Base-by-base conservation (phyloP, 768 basidiomycete genomes). In the Pulveroboletus sp. region DNA sequence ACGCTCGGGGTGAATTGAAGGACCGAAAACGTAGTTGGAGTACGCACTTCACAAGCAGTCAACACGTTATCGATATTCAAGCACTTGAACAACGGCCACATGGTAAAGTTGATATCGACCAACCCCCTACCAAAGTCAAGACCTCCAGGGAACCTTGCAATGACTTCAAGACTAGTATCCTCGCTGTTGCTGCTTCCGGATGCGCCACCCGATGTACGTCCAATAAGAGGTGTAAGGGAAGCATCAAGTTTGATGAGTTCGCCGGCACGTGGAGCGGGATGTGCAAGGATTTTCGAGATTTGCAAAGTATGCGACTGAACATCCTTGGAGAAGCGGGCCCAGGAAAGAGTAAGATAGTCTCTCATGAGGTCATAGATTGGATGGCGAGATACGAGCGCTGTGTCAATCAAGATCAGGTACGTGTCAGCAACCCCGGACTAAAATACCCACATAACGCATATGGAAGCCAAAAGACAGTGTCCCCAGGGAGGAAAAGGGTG, bases 71-170 rank as follows among this genome's bases (percentile, higher is more conserved):
- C 94, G 48, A 95, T 82, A 59, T 92, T 93, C 52, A 97, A 69
- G 51, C 86, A 87, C 65, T 93, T 88, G 77, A 97, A 96, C 43
- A 98, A 64, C 2, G 94, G 94, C 92, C 93, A 98, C 81, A 96
- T 89, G 35, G 92, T 93, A 63, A 94, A 93, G 69, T 95, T 94
- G 63, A 93, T 89, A 57, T 94, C 91, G 31, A 94, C 89, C 42
- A 95, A 74, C 1, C 93, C 93, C 38, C 84, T 80, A 26, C 93
- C 91, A 61, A 95, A 93, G 68, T 95, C 93, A 39, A 95, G 78
- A 17, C 90, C 89, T n/a, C 93, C 93, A 26, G 90, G 90, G 73
- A 93, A 92, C 43, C 90, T 82, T 21, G 90, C 88, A 35, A 93
- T 84, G 50, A 93, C 89, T 63, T 93, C 90, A 32, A 93, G 73